phyloP scores from a whole-genome alignment of 2,329 filamentous ascomycete species.

The Trichophyton verrucosum region DNA sequence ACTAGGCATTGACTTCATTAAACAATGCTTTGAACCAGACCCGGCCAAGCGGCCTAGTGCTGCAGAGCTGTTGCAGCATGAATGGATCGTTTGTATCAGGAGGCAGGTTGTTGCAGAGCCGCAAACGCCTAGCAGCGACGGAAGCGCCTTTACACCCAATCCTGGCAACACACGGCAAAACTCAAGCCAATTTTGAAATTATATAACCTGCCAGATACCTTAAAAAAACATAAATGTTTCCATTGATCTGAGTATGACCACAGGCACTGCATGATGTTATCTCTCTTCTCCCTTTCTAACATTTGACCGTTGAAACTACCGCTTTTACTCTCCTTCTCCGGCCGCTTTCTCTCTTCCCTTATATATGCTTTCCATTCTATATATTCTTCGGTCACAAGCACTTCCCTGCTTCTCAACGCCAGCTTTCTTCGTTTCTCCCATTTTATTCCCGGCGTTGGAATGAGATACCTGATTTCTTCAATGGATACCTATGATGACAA shows the following conservation, averaged over 20 bases:
- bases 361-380: neutral
- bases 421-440: neutral
- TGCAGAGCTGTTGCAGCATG: constrained; percentile 81
- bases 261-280: neutral
- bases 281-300: neutral
- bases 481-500: neutral
- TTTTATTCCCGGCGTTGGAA: neutral
- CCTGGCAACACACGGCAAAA: constrained; percentile 14
- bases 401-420: neutral
- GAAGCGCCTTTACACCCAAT: constrained; percentile 16
- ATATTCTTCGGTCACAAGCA: neutral
- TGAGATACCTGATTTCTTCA: neutral
- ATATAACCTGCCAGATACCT: neutral
- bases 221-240: neutral
- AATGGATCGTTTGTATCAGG: constrained; percentile 57
- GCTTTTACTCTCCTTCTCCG: neutral
- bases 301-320: neutral
- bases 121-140: constrained; percentile 25
- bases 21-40: constrained; percentile 74
- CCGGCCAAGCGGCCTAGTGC: constrained; percentile 67
- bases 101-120: constrained; percentile 37
- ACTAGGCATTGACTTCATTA: constrained; percentile 75
- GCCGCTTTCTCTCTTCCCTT: neutral
- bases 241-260: neutral
- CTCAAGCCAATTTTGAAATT: constrained; percentile 14